Evolutionary conservation across 306 rosid genomes (phyloP).

Genomic region (Trichosanthes truncata): DNA sequence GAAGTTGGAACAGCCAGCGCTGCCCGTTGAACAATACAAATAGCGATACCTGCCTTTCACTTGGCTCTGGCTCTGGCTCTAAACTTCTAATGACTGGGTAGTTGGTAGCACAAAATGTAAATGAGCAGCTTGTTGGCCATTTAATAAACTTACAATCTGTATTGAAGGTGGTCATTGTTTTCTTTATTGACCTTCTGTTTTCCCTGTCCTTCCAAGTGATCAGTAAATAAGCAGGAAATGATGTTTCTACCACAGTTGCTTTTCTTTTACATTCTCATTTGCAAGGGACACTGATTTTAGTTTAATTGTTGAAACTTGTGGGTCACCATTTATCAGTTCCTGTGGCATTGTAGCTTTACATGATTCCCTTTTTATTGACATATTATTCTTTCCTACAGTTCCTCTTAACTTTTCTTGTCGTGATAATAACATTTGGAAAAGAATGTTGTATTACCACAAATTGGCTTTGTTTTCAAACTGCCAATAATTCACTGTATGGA

Average conservation of each 20-base stretch:
- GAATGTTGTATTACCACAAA: background rate
- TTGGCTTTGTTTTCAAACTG: background rate
- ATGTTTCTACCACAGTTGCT: background rate
- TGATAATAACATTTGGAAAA: background rate
- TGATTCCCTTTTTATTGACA: constrained; percentile 1
- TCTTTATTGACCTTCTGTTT: background rate
- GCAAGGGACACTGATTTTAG: background rate
- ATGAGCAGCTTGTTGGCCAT: background rate
- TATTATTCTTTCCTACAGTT: background rate
- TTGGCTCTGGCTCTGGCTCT: too few species aligned
- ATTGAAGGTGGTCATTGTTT: background rate
- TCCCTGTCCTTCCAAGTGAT: background rate
- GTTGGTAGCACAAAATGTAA: too few species aligned
- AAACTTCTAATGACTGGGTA: too few species aligned
- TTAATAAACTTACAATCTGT: background rate
- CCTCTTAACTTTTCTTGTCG: background rate
- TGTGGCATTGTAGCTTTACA: background rate
- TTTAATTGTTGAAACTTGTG: background rate
- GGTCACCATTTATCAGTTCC: background rate
- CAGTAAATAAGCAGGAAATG: background rate
- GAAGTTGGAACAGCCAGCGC: background rate
- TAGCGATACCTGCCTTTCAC: too few species aligned
- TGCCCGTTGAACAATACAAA: background rate
- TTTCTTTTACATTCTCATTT: background rate
- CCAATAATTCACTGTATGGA: background rate